These are phyloP conservation scores for Starmerella roubikii DNA, from an alignment of 805 yeast species.

Conservation along the genomic window DNA sequence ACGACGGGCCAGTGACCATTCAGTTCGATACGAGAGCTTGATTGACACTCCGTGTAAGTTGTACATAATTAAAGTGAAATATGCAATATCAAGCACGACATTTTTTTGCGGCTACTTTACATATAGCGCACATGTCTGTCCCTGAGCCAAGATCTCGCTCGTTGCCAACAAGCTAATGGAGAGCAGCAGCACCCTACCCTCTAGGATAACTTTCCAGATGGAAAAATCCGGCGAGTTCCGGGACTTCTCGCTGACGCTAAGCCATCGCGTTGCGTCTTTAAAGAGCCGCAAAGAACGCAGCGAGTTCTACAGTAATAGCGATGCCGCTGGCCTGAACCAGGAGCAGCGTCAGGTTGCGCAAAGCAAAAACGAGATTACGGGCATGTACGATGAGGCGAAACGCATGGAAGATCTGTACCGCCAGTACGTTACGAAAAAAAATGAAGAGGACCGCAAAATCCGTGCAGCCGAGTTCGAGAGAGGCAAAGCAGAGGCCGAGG, in stretches of 20 bases:
- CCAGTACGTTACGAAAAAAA: background rate
- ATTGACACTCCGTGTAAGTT: background rate
- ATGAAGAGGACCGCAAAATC: background rate
- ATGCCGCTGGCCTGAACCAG: background rate
- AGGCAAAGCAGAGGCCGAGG: background rate
- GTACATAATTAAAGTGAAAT: too few relatives aligned
- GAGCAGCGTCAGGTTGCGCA: background rate
- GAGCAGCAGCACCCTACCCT: too few relatives aligned
- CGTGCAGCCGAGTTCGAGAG: background rate
- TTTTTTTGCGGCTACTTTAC: too few relatives aligned
- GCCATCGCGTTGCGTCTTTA: background rate
- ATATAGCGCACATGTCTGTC: too few relatives aligned
- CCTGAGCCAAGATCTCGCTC: too few relatives aligned
- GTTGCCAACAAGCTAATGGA: too few relatives aligned
- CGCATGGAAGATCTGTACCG: background rate
- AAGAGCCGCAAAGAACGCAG: background rate
- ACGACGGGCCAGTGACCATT: constrained; percentile 91
- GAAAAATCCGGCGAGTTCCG: background rate
- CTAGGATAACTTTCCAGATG: background rate
- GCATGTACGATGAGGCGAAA: background rate
- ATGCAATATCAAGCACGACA: too few relatives aligned
- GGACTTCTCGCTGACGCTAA: background rate
- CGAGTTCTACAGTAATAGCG: background rate
- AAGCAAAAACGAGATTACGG: background rate
- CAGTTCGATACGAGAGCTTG: constrained; percentile 46